Evolutionary conservation across 2,329 filamentous ascomycete genomes (phyloP).

Genomic region (Bipolaris oryzae): DNA sequence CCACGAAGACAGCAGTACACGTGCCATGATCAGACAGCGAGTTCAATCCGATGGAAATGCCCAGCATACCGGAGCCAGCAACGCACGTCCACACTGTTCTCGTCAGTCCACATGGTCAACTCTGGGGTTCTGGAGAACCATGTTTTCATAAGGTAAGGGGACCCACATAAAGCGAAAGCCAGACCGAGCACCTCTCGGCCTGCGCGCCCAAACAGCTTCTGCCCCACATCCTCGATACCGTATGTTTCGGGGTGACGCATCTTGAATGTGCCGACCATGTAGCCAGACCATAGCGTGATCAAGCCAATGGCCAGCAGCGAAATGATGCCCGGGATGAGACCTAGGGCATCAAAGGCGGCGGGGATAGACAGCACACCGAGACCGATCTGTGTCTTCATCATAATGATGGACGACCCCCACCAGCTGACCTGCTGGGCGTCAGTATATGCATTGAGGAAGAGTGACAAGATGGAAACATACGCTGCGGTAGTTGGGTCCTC

Average conservation of each 20-base stretch:
- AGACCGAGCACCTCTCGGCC: slow-evolving; percentile 57
- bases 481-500: slow-evolving; percentile 63
- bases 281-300: slow-evolving; percentile 58
- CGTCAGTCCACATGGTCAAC: slow-evolving; percentile 1
- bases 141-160: slow-evolving; percentile 12
- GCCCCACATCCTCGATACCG: slow-evolving; percentile 63
- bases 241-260: slow-evolving; percentile 61
- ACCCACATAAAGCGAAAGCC: slow-evolving; percentile 45
- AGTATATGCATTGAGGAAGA: slow-evolving; percentile 4
- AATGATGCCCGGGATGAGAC: slow-evolving; percentile 58
- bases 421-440: slow-evolving; percentile 30
- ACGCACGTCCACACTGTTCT: slow-evolving; percentile 58
- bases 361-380: slow-evolving; percentile 59
- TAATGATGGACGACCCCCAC: slow-evolving; percentile 34
- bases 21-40: slow-evolving; percentile 66
- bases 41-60: slow-evolving; percentile 40
- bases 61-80: slow-evolving; percentile 71
- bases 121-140: slow-evolving; percentile 16
- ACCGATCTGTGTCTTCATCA: slow-evolving; percentile 42
- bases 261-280: slow-evolving; percentile 61
- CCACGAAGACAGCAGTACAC: slow-evolving; percentile 69
- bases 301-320: slow-evolving; percentile 48
- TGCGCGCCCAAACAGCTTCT: slow-evolving; percentile 59
- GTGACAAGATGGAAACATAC: slow-evolving; percentile 18
- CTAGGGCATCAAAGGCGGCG: slow-evolving; percentile 53